Conservation (phyloP, 345 rosid genomes). For the Salix brachista region DNA sequence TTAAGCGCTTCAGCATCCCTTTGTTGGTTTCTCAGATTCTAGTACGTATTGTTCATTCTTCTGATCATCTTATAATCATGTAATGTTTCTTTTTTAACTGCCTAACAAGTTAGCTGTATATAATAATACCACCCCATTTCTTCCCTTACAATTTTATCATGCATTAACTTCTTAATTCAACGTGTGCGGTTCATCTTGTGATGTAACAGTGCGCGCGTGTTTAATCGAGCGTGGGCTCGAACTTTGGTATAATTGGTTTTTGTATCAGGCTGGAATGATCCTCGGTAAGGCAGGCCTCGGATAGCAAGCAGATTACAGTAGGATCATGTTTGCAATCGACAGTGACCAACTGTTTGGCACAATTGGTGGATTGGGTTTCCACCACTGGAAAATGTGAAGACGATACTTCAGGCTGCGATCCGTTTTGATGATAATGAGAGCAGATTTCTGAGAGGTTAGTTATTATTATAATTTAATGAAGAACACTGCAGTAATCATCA, state of each 20-base stretch:
- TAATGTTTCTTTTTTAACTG: not conserved
- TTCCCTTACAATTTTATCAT: too few species aligned
- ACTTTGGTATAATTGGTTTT: too few species aligned
- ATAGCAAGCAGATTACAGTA: not conserved
- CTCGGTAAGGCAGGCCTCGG: constrained; percentile 37
- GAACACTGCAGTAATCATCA: too few species aligned
- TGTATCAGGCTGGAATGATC: constrained; percentile 33
- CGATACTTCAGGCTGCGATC: too few species aligned
- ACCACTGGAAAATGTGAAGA: not conserved
- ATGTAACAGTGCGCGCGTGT: not conserved
- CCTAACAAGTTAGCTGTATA: not conserved
- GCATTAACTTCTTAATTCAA: not conserved
- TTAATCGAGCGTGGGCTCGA: too few species aligned
- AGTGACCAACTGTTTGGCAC: constrained; percentile 14
- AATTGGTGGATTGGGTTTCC: constrained; percentile 14
- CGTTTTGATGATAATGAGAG: too few species aligned
- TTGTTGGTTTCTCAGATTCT: constrained; percentile 10
- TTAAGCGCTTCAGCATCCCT: constrained; percentile 2
- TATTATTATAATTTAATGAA: too few species aligned
- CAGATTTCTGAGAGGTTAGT: too few species aligned
- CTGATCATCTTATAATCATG: too few species aligned
- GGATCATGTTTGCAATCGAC: constrained; percentile 15
- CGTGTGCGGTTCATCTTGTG: not conserved
- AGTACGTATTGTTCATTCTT: not conserved
- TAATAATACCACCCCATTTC: not conserved